These are phyloP conservation scores for Yarrowia deformans DNA, from an alignment of 805 yeast species.

Conservation along the genomic window DNA sequence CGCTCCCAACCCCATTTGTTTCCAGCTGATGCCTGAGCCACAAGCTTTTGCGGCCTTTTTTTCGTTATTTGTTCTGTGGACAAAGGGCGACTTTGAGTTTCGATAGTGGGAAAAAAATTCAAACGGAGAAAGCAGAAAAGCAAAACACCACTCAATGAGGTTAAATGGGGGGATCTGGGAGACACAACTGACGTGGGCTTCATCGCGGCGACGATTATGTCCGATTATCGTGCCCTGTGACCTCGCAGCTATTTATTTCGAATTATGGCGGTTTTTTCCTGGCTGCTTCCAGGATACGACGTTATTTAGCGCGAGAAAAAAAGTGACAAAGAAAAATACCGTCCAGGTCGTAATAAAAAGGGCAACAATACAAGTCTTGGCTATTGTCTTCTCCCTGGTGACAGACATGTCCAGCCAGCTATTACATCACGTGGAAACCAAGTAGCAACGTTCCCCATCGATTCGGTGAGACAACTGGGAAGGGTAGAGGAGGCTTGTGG, in stretches of 20 bases:
- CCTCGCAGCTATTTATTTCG: not conserved
- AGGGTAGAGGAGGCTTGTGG: not conserved
- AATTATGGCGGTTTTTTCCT: not conserved
- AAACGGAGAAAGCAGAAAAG: not conserved
- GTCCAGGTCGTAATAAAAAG: not conserved
- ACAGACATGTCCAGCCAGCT: not conserved
- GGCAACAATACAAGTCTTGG: not conserved
- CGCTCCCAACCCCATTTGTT: not conserved
- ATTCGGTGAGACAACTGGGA: not conserved
- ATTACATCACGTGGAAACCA: constrained; percentile 9
- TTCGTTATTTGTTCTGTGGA: not conserved
- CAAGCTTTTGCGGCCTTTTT: constrained; percentile 26
- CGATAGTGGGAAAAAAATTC: constrained; percentile 24
- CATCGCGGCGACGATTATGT: not conserved
- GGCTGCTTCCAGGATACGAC: not conserved
- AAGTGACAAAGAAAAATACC: not conserved
- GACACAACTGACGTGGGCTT: not conserved
- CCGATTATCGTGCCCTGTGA: not conserved
- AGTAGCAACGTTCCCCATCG: constrained; percentile 11
- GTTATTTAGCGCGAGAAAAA: not conserved
- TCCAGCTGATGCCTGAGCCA: constrained; percentile 1
- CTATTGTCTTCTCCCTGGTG: not conserved
- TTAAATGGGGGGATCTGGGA: not conserved
- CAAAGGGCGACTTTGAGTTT: not conserved
- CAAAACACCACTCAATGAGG: not conserved